Evolutionary conservation across 441 rosid species (phyloP).

Genomic region (Cnidoscolus chayamansa): DNA sequence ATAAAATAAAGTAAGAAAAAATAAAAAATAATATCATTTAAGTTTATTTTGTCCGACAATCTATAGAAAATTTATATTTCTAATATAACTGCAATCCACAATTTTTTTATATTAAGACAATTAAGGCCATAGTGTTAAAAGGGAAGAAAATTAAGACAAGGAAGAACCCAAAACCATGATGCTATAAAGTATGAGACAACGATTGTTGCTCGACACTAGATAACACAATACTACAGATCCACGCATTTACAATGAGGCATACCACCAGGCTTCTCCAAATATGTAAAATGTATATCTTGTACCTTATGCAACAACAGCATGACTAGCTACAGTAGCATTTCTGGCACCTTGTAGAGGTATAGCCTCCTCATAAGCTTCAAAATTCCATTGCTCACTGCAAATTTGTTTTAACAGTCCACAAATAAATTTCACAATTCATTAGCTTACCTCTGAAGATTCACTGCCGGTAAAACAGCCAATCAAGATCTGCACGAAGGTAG

Average conservation of each 20-base stretch:
- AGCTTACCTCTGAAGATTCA: constrained; percentile 22
- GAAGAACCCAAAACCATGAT: too few species aligned
- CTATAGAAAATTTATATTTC: too few species aligned
- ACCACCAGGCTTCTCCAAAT: constrained; percentile 13
- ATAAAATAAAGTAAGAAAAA: too few species aligned
- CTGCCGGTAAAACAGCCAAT: constrained; percentile 19
- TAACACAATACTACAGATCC: constrained; percentile 16
- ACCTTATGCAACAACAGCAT: constrained; percentile 9
- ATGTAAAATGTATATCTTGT: constrained; percentile 7
- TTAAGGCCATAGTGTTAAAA: too few species aligned
- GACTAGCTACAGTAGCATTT: constrained; percentile 16
- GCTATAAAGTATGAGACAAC: too few species aligned
- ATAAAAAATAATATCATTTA: too few species aligned
- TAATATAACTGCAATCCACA: too few species aligned
- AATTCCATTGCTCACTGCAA: constrained; percentile 12
- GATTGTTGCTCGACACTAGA: neutral
- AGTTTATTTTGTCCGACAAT: too few species aligned
- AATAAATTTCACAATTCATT: constrained; percentile 16
- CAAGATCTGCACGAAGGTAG: constrained; percentile 88
- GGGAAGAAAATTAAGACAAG: too few species aligned
- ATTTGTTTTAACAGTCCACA: constrained; percentile 8
- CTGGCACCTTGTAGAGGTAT: constrained; percentile 3
- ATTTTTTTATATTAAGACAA: too few species aligned
- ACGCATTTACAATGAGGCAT: constrained; percentile 27
- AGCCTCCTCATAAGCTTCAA: constrained; percentile 10